Conservation (phyloP, 2,329 filamentous ascomycete species). For the Fusarium sp. region DNA sequence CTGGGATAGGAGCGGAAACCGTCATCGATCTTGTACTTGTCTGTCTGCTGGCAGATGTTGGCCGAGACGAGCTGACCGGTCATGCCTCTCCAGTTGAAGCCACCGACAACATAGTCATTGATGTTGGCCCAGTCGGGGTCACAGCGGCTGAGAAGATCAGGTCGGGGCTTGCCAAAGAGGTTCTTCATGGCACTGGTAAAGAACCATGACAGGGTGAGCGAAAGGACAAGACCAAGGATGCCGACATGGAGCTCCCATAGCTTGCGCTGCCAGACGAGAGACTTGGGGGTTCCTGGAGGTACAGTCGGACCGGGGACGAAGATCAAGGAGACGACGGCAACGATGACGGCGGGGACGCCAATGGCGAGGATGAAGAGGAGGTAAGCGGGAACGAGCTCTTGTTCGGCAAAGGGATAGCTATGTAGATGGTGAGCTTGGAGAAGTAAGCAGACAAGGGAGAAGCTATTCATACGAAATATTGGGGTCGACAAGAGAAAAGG, state of each 20-base stretch:
- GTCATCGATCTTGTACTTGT: constrained; percentile 73
- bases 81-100: constrained; percentile 62
- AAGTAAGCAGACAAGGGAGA: background rate
- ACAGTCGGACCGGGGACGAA: constrained; percentile 79
- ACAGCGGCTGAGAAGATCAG: constrained; percentile 85
- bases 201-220: constrained; percentile 78
- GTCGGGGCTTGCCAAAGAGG: constrained; percentile 75
- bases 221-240: constrained; percentile 82
- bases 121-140: constrained; percentile 76
- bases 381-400: constrained; percentile 77
- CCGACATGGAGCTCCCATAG: constrained; percentile 91
- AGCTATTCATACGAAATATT: constrained; percentile 71
- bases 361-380: constrained; percentile 73
- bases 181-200: constrained; percentile 90
- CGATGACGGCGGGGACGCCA: constrained; percentile 72
- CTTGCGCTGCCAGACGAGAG: constrained; percentile 80
- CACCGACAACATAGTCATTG: constrained; percentile 70
- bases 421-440: constrained; percentile 14
- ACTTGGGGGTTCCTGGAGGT: constrained; percentile 68
- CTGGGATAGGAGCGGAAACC: constrained; percentile 82
- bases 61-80: constrained; percentile 78
- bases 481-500: constrained; percentile 77
- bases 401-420: constrained; percentile 74
- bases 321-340: constrained; percentile 74
- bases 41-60: constrained; percentile 76